These are phyloP conservation scores for Elaeagnus macrophylla DNA, from an alignment of 306 rosid genomes.

Conservation along the genomic window DNA sequence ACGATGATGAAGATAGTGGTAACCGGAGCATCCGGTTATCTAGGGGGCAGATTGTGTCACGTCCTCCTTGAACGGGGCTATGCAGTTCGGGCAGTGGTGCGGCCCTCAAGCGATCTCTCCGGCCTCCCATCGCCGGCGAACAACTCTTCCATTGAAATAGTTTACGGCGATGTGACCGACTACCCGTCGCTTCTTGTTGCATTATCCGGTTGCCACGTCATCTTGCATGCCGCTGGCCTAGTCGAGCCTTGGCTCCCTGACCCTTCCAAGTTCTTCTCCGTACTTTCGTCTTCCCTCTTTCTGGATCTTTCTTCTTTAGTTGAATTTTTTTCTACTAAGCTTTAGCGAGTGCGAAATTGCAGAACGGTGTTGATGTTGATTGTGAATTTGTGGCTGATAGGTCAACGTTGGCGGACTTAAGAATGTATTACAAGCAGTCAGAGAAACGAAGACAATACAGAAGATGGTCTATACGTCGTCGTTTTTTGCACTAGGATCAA, in stretches of 20 bases:
- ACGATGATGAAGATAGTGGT: conserved; percentile 41
- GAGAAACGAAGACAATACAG: conserved; percentile 55
- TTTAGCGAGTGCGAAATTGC: not conserved
- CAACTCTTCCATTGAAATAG: conserved; percentile 38
- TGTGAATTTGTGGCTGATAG: conserved; percentile 19
- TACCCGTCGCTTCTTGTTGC: conserved; percentile 63
- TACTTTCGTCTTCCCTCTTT: conserved; percentile 14
- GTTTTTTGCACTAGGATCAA: conserved; percentile 75
- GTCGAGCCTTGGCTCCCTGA: conserved; percentile 98
- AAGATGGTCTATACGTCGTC: conserved; percentile 80
- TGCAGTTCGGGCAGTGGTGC: conserved; percentile 60
- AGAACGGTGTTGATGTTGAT: not conserved
- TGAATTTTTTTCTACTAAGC: not conserved
- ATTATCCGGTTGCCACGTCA: conserved; percentile 52
- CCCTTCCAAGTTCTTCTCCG: conserved; percentile 60
- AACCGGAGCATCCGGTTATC: conserved; percentile 85
- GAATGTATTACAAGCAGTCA: conserved; percentile 58
- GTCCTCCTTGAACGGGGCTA: conserved; percentile 45
- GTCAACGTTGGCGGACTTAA: conserved; percentile 74
- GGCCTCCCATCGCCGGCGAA: conserved; percentile 35
- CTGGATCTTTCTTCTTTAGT: not conserved
- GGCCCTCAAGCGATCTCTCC: conserved; percentile 76
- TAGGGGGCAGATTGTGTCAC: conserved; percentile 71
- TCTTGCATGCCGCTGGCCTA: conserved; percentile 83
- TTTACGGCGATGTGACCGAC: conserved; percentile 71